Conservation (phyloP, 306 rosid genomes). For the Casuarina cunninghamiana region DNA sequence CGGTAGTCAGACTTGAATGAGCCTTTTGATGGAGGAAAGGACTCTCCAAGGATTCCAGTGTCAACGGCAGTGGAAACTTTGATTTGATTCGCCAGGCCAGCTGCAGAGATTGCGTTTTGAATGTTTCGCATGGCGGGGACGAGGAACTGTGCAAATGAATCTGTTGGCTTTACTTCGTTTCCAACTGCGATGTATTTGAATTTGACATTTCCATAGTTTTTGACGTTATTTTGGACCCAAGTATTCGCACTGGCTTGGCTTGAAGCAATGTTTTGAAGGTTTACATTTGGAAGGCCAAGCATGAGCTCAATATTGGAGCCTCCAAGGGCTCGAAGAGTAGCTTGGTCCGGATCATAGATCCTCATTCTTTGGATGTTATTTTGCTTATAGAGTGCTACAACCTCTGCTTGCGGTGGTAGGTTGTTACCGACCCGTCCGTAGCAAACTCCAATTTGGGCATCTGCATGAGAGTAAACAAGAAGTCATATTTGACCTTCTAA, state of each 20-base stretch:
- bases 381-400: constrained; percentile 15
- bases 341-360: no score
- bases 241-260: no score
- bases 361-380: no score
- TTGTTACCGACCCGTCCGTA: constrained; percentile 47
- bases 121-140: no score
- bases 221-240: constrained; percentile 40
- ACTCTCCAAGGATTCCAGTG: constrained; percentile 24
- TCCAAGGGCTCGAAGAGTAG: constrained; percentile 40
- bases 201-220: constrained; percentile 31
- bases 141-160: no score
- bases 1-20: constrained; percentile 9
- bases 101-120: constrained; percentile 19
- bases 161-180: no score
- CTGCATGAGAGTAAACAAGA: not conserved
- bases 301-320: constrained; percentile 47
- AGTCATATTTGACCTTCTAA: no score
- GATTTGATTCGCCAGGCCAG: constrained; percentile 30
- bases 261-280: not conserved
- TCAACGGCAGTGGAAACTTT: constrained; percentile 41
- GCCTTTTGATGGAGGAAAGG: constrained; percentile 50
- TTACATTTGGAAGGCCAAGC: not conserved
- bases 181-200: constrained; percentile 23
- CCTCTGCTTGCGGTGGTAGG: constrained; percentile 44
- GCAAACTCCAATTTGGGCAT: constrained; percentile 49